A percentile compares a stretch with the other conserved stretches of the same genome.
Evolutionary conservation across 305 asterid species (phyloP).

Genomic region (Ilex paraguariensis): DNA sequence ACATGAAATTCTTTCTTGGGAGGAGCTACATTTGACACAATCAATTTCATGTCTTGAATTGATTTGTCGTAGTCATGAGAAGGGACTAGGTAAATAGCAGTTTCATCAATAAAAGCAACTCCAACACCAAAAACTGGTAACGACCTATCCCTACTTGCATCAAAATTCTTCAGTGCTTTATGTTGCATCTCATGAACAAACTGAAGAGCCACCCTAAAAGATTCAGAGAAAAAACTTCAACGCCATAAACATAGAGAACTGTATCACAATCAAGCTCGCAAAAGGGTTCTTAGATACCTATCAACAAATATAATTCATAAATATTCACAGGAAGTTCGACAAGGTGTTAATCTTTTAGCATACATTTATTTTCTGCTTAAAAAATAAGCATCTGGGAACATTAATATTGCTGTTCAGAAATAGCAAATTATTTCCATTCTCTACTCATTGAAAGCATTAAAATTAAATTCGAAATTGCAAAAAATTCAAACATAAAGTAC

Average conservation of each 20-base stretch:
- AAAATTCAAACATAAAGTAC: too few relatives aligned
- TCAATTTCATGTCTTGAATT: constrained; percentile 50
- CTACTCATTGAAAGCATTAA: too few relatives aligned
- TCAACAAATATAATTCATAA: too few relatives aligned
- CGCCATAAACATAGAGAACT: not conserved
- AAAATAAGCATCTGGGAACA: not conserved
- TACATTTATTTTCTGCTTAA: not conserved
- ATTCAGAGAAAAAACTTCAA: constrained; percentile 3
- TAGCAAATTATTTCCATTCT: too few relatives aligned
- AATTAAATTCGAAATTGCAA: too few relatives aligned
- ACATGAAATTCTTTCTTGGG: constrained; percentile 54
- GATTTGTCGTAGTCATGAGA: constrained; percentile 34
- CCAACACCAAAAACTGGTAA: constrained; percentile 89
- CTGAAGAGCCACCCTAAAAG: constrained; percentile 50
- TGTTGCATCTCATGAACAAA: constrained; percentile 76
- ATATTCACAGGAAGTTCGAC: not conserved
- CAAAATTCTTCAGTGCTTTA: constrained; percentile 68
- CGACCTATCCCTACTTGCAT: constrained; percentile 67
- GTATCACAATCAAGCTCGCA: not conserved
- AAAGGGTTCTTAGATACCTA: not conserved
- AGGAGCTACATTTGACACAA: constrained; percentile 60
- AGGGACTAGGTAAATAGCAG: constrained; percentile 25
- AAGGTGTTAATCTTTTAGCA: not conserved
- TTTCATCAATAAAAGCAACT: constrained; percentile 75
- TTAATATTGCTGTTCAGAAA: too few relatives aligned